Evolutionary conservation across 1,139 yeast species (phyloP).

Genomic region (Schizosaccharomyces versatilis): DNA sequence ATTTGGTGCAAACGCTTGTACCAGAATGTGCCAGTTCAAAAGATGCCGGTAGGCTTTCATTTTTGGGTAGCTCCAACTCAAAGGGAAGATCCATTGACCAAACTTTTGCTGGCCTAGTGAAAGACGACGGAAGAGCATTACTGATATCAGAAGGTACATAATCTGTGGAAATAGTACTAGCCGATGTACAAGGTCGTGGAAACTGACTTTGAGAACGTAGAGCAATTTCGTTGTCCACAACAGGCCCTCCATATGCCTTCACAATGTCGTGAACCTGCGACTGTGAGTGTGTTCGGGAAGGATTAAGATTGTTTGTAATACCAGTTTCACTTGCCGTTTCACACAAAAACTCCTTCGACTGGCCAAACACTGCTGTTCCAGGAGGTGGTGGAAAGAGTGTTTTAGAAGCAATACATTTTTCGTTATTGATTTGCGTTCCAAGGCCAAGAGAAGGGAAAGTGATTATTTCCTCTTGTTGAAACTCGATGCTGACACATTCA

Average conservation of each 20-base stretch:
- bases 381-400: not conserved
- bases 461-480: not conserved
- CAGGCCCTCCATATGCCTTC: no score
- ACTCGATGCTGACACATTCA: not conserved
- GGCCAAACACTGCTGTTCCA: not conserved
- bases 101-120: not conserved
- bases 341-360: no score
- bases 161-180: not conserved
- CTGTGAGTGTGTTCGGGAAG: no score
- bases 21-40: not conserved
- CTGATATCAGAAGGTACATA: not conserved
- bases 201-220: not conserved
- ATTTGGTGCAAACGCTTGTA: not conserved
- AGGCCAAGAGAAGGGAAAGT: not conserved
- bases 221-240: not conserved
- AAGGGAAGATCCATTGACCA: constrained; percentile 2
- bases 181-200: not conserved
- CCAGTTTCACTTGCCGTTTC: no score
- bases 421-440: not conserved
- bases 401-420: not conserved
- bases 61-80: not conserved
- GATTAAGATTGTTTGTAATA: no score
- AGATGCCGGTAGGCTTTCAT: not conserved
- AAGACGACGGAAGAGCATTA: not conserved
- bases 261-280: no score